These are phyloP conservation scores for Cochlearia excelsa DNA, from an alignment of 345 rosid genomes.

Conservation along the genomic window DNA sequence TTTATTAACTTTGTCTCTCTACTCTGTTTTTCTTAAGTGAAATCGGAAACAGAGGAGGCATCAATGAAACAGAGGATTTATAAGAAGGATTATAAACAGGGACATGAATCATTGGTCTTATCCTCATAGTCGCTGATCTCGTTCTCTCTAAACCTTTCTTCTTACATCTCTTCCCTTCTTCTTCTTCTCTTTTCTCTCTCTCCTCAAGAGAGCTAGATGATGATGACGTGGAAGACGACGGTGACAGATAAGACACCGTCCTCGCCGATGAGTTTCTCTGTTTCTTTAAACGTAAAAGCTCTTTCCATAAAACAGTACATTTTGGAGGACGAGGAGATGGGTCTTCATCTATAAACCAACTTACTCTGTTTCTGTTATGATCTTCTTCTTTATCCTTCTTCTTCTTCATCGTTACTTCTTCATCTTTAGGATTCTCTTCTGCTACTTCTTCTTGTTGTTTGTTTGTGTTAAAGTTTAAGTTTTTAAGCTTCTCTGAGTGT, in stretches of 20 bases:
- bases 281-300: constrained; percentile 78
- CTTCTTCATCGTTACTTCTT: constrained; percentile 23
- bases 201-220: constrained; percentile 60
- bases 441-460: constrained; percentile 18
- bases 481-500: constrained; percentile 64
- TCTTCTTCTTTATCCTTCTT: constrained; percentile 39
- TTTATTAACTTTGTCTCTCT: constrained; percentile 45
- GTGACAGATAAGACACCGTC: constrained; percentile 44
- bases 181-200: constrained; percentile 39
- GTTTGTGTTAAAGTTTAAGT: constrained; percentile 48
- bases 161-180: constrained; percentile 55
- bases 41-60: constrained; percentile 64
- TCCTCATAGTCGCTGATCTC: constrained; percentile 64
- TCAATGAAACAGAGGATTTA: constrained; percentile 44
- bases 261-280: constrained; percentile 46
- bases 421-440: constrained; percentile 26
- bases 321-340: constrained; percentile 99
- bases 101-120: constrained; percentile 78
- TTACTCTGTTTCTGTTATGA: constrained; percentile 41
- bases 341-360: constrained; percentile 87
- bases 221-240: constrained; percentile 57
- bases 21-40: constrained; percentile 52
- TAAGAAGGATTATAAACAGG: constrained; percentile 58
- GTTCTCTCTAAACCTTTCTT: constrained; percentile 82
- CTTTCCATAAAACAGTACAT: constrained; percentile 94